A percentile compares a stretch with the other conserved stretches of the same genome.
Conservation (phyloP, 2,329 filamentous ascomycete genomes). For the Claviceps humidiphila region DNA sequence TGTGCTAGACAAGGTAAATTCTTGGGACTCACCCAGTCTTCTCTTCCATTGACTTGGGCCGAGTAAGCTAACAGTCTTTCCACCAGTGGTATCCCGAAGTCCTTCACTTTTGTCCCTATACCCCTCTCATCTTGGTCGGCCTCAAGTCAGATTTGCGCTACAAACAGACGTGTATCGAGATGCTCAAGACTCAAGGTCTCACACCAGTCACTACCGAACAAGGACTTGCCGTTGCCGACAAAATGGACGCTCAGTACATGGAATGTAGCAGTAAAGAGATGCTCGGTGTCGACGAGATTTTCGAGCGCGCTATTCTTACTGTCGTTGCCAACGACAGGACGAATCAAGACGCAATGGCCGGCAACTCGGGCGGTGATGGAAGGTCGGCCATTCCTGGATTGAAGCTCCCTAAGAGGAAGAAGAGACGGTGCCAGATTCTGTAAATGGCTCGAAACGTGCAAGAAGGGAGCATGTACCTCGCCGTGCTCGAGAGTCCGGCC, state of each 20-base stretch:
- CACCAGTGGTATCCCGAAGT: constrained; percentile 95
- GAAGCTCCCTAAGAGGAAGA: constrained; percentile 58
- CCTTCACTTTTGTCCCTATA: constrained; percentile 96
- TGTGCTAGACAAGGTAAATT: constrained; percentile 85
- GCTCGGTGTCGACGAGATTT: constrained; percentile 91
- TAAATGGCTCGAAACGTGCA: constrained; percentile 27
- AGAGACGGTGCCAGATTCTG: constrained; percentile 69
- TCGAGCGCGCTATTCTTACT: constrained; percentile 79
- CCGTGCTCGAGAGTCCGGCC: not conserved
- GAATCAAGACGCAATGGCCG: constrained; percentile 39
- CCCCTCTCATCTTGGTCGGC: constrained; percentile 86
- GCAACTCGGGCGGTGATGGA: constrained; percentile 24
- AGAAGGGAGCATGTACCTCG: not conserved
- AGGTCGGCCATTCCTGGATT: constrained; percentile 28
- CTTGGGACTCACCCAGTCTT: not conserved
- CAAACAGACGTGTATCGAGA: constrained; percentile 95
- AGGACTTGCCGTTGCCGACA: constrained; percentile 72
- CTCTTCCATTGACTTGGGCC: not conserved
- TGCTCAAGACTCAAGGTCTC: constrained; percentile 93
- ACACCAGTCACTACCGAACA: constrained; percentile 90
- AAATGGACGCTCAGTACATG: constrained; percentile 93
- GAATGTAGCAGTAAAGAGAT: constrained; percentile 98
- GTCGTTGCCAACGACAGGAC: constrained; percentile 71
- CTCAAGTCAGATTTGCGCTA: constrained; percentile 93
- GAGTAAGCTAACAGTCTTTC: constrained; percentile 1